Evolutionary conservation across 305 asterid genomes (phyloP).

Genomic region (Fraxinus platypoda): DNA sequence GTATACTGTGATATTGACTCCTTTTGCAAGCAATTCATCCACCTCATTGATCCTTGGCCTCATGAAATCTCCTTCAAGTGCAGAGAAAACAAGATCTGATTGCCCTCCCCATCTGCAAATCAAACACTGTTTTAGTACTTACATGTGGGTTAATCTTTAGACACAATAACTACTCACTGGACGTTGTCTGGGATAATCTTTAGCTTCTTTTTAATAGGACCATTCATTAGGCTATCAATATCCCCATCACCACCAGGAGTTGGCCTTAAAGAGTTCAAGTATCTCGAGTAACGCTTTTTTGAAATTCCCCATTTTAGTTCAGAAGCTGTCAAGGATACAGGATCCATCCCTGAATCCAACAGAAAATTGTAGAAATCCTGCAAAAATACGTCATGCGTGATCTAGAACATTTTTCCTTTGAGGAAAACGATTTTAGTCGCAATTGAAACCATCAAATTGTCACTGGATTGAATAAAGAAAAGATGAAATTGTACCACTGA

Average conservation of each 20-base stretch:
- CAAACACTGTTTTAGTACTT: neutral
- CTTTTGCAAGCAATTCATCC: conserved; percentile 73
- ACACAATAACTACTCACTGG: conserved; percentile 38
- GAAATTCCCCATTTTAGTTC: conserved; percentile 43
- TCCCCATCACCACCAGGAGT: conserved; percentile 56
- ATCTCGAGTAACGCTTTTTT: conserved; percentile 57
- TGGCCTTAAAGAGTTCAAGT: conserved; percentile 46
- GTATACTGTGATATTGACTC: conserved; percentile 76
- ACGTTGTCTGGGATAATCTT: conserved; percentile 64
- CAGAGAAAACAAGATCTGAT: conserved; percentile 49
- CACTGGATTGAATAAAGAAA: neutral
- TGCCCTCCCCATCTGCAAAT: conserved; percentile 82
- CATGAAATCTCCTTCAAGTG: conserved; percentile 78
- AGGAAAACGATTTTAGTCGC: neutral
- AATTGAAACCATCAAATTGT: neutral
- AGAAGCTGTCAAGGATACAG: conserved; percentile 56
- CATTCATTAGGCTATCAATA: conserved; percentile 65
- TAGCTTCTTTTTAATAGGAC: conserved; percentile 65
- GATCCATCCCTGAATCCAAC: conserved; percentile 70
- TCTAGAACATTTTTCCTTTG: neutral
- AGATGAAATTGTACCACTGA: conserved; percentile 51
- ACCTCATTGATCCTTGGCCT: conserved; percentile 86
- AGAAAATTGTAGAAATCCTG: conserved; percentile 92
- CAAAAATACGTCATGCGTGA: conserved; percentile 1
- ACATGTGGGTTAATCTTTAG: neutral